A percentile compares a stretch with the other conserved stretches of the same genome.
Conservation (phyloP, 1,284 basidiomycete genomes). For the Cryptococcus sp. region DNA sequence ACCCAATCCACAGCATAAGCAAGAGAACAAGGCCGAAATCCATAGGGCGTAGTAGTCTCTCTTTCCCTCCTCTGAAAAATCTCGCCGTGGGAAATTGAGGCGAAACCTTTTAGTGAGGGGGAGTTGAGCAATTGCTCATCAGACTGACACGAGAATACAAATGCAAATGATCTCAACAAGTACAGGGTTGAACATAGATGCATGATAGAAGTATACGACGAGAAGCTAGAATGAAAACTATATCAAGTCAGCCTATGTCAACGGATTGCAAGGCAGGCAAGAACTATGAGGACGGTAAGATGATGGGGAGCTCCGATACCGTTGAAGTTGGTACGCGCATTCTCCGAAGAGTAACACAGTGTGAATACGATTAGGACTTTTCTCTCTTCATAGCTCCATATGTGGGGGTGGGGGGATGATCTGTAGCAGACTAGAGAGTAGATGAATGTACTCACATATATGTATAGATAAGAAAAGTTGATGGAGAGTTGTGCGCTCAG, state of each 20-base stretch:
- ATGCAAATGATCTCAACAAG: too few species aligned
- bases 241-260: too few species aligned
- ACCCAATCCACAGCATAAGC: constrained; percentile 27
- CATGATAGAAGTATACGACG: neutral
- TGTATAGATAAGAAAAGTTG: neutral
- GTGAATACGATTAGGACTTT: constrained; percentile 54
- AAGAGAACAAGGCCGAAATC: constrained; percentile 42
- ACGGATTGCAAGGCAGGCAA: too few species aligned
- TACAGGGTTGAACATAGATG: neutral
- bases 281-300: constrained; percentile 10
- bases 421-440: neutral
- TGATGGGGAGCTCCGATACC: constrained; percentile 48
- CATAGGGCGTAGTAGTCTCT: constrained; percentile 37
- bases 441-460: constrained; percentile 21
- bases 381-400: constrained; percentile 44
- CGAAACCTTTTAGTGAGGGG: constrained; percentile 45
- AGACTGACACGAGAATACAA: neutral
- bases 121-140: constrained; percentile 6
- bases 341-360: constrained; percentile 49
- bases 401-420: constrained; percentile 10
- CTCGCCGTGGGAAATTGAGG: constrained; percentile 25
- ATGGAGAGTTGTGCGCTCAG: constrained; percentile 12
- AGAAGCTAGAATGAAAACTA: neutral
- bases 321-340: constrained; percentile 50
- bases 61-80: constrained; percentile 40